Evolutionary conservation across 768 basidiomycete species (phyloP), one percentile per base, ranked within the genome.

Genomic region (Tulasnella calospora): DNA sequence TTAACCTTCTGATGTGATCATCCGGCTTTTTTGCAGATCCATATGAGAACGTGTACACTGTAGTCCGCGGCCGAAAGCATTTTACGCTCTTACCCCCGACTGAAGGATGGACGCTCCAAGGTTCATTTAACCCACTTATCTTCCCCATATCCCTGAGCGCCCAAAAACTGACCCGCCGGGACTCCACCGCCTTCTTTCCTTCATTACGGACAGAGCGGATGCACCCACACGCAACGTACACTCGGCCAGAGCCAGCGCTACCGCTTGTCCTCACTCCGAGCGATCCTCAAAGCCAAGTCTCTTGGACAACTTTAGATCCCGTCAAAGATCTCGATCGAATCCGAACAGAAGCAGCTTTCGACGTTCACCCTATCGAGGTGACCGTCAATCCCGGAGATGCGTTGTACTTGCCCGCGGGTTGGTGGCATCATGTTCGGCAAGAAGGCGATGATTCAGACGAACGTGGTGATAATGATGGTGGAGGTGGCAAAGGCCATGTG

Each of bases 351-450:
- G 71, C 92, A 61, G 81, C 81, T 30, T 81, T 84, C 0, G 87
- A 87, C 35, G 88, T 92, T 0, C 88, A 89, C 72, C 92, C 95
- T 1, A 88, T 96, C 44, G 85, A 87, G 17, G 87, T 96, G 35
- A 89, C 89, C 0, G 82, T 98, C 9, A 80, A 85, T 5, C 88
- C 89, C 8, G 95, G 96, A 4, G 92, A 96, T 80, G 90, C 92
- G 0, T 84, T 98, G 27, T 97, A 95, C 84, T 89, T 98, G 27
- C 96, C 96, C n/a, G 89, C 92, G 6, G 92, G 94, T 0, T 98
- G 96, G 96, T 97, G 92, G 92, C 96, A 97, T 83, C 89, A 94
- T 82, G 94, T 97, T 46, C 87, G 89, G 55, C 96, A 98, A 82
- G 85, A 88, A 4, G 88, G 87, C 4, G 55, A 57, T 57, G n/a